Base-by-base conservation (phyloP, 495 filamentous ascomycete genomes). In the Chaetomium fimeti region DNA sequence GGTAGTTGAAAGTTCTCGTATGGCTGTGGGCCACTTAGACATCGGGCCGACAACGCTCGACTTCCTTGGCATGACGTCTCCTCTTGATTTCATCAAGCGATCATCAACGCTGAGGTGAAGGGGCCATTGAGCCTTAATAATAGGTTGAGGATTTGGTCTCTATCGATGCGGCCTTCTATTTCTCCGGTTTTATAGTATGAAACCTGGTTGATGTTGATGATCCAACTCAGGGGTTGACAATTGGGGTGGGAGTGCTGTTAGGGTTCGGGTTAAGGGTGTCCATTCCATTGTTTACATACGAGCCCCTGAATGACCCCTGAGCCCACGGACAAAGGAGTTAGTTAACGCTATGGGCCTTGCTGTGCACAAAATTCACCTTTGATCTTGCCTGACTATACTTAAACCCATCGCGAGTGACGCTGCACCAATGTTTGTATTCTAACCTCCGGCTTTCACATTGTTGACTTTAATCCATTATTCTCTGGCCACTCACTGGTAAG, bases 31-130 rank as follows among this genome's bases (percentile, higher is more conserved):
- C 55, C 36, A 58, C 5, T 22, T 43, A 3, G 16, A 43, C 22
- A 58, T 43, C 16, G 40, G 16, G 13, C 40, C 40, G 40, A 18
- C 40, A 16, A 18, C 40, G 2, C 40, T 43, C 20, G 15, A 18
- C 25, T 27, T 8, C 38, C 55, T 58, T 12, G 36, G 13, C 13
- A 28, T 58, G 55, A 58, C 55, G 36, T 45, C 38, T 58, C 55
- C 38, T 36, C 32, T 36, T 5, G 32, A 9, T 9, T 5, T 36
- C 32, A 36, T 36, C 32, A 36, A 36, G n/a, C 22, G 16, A 9
- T 11, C 32, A 12, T 22, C 25, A 20, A 7, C 28, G 40, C 2
- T 36, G 1, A 32, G 52, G 28, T 15, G 52, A 36, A 36, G 52
- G 0, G 4, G 15, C 18, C 12, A 11, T 18, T 18, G 16, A n/a